Evolutionary conservation across 345 rosid species (phyloP), one percentile per base, ranked within the genome.

Genomic region (Eucalyptus shirleyi): DNA sequence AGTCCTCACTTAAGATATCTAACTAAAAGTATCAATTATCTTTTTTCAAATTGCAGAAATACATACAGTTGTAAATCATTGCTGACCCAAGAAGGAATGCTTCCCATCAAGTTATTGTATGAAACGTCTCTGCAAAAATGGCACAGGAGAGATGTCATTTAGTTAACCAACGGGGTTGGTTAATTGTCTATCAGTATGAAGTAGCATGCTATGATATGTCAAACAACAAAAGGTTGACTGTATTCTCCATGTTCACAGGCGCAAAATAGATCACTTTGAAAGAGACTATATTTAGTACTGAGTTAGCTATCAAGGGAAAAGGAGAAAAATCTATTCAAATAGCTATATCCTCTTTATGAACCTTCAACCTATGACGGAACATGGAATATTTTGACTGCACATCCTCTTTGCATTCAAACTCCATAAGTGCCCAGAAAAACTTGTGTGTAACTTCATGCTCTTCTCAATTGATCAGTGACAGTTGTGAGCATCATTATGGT

Each of bases 41-140:
- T 5, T 37, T 72, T 12, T 37, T 72, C 13, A 13, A 80, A 47
- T 19, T 12, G 30, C n/a, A 34, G 51, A 56, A 16, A 62, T 37
- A 87, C 97, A 88, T 92, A 96, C 98, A 97, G 89, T 87, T 92
- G 91, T 88, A 96, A 90, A 85, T 30, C 86, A 72, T 88, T 88
- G 87, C 32, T 92, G 92, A 95, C 88, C 98, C 98, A 96, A 30
- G 97, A 91, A 90, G 99, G 98, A 90, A 96, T 88, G 90, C 69
- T 94, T 50, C 98, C 99, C 17, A 89, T 80, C 92, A 96, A 92
- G 91, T 93, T 92, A 91, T 97, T 97, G 92, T 96, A 96, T 3
- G 98, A 95, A 82, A 95, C 93, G 91, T 97, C 99, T 94, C 99
- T 96, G 93, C 69, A 86, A 93, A 86, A 44, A 89, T 26, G 87